phyloP scores from a whole-genome alignment of 495 filamentous ascomycete species.

The Penicillium robsamsonii region DNA sequence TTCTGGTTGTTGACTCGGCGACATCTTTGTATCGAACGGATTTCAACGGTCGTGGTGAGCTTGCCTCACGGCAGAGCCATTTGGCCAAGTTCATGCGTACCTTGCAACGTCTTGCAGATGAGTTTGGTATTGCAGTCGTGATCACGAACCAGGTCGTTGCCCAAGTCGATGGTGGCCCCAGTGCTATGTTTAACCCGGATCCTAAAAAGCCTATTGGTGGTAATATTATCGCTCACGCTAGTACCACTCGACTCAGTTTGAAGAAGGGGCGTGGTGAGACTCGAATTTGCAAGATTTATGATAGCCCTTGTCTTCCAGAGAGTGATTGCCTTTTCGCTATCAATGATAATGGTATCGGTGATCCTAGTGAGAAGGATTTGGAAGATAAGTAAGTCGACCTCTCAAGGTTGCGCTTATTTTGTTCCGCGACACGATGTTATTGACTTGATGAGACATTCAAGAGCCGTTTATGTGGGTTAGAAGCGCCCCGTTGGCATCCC shows the following conservation, averaged over 20 bases:
- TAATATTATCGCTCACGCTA: constrained; percentile 97
- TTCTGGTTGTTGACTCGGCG: constrained; percentile 91
- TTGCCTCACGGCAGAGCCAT: constrained; percentile 86
- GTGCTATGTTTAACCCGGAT: constrained; percentile 97
- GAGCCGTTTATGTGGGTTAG: constrained; percentile 15
- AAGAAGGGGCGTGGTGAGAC: constrained; percentile 97
- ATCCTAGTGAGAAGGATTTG: constrained; percentile 91
- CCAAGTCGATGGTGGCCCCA: constrained; percentile 93
- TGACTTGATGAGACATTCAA: constrained; percentile 31
- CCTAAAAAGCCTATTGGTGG: constrained; percentile 99
- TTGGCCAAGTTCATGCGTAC: constrained; percentile 97
- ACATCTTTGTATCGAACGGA: constrained; percentile 95
- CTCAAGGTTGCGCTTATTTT: neutral
- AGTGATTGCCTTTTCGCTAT: constrained; percentile 97
- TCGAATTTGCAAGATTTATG: constrained; percentile 97
- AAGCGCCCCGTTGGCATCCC: neutral
- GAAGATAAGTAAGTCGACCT: constrained; percentile 63
- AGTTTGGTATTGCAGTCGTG: constrained; percentile 97
- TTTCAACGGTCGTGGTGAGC: constrained; percentile 89
- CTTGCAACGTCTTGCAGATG: constrained; percentile 89
- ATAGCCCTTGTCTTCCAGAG: constrained; percentile 94
- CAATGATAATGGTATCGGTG: constrained; percentile 92
- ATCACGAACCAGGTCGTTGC: constrained; percentile 99
- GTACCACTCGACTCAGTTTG: constrained; percentile 83
- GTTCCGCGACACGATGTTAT: constrained; percentile 28